phyloP scores from a whole-genome alignment of 768 basidiomycete genomes.

The Rhodotorula graminis region DNA sequence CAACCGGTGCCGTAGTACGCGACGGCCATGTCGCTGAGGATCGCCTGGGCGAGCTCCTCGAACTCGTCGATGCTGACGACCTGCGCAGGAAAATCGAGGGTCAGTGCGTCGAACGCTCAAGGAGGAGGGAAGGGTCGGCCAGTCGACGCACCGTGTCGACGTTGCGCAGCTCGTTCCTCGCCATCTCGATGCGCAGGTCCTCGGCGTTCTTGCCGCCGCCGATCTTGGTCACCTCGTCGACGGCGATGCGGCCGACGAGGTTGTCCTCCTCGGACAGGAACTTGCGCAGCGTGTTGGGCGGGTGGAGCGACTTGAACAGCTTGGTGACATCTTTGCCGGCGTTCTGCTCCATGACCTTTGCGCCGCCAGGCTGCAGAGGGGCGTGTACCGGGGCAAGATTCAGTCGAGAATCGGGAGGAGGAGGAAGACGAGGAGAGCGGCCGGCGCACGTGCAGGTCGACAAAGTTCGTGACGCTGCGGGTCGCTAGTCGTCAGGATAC shows the following conservation, averaged over 20 bases:
- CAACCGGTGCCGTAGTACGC: slow-evolving; percentile 10
- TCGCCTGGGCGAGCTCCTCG: slow-evolving; percentile 13
- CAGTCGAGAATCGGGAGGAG: too few relatives aligned
- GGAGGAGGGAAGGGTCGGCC: too few relatives aligned
- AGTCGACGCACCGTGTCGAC: slow-evolving; percentile 8
- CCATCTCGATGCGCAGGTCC: slow-evolving; percentile 19
- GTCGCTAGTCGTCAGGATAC: not conserved
- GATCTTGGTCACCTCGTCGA: slow-evolving; percentile 2
- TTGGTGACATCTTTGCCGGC: slow-evolving; percentile 23
- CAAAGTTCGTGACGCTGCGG: slow-evolving; percentile 2
- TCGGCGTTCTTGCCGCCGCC: slow-evolving; percentile 3
- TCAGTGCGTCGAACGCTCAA: too few relatives aligned
- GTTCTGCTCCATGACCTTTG: slow-evolving; percentile 10
- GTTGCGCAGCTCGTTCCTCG: slow-evolving; percentile 9
- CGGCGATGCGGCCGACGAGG: slow-evolving; percentile 18
- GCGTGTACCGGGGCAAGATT: too few relatives aligned
- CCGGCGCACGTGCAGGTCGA: not conserved
- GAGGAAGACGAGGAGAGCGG: too few relatives aligned
- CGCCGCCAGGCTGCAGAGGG: slow-evolving; percentile 18
- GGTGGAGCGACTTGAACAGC: slow-evolving; percentile 23
- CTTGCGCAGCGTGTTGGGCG: slow-evolving; percentile 7
- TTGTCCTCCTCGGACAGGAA: not conserved
- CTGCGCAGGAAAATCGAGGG: slow-evolving; percentile 54
- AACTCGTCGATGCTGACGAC: slow-evolving; percentile 32
- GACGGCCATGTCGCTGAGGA: slow-evolving; percentile 7